These are phyloP conservation scores for Diutina neorugosa DNA, from an alignment of 1,139 yeast species.

Conservation along the genomic window DNA sequence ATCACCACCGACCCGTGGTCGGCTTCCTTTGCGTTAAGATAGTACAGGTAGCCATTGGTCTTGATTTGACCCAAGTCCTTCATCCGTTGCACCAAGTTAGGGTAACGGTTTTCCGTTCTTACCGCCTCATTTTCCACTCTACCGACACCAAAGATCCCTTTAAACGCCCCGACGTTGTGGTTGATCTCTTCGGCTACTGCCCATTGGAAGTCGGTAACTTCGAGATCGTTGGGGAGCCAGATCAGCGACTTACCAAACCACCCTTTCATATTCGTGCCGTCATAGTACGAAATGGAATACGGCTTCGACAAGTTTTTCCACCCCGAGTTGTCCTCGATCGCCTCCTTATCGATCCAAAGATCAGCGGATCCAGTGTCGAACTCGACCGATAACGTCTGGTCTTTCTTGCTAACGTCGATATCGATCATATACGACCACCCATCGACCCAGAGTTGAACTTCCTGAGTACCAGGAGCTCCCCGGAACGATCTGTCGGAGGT, in stretches of 20 bases:
- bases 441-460: background rate
- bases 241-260: slow-evolving; percentile 6
- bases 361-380: slow-evolving; percentile 9
- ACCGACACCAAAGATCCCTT: slow-evolving; percentile 7
- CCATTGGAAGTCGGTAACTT: slow-evolving; percentile 6
- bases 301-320: slow-evolving; percentile 5
- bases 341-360: slow-evolving; percentile 6
- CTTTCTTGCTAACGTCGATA: slow-evolving; percentile 4
- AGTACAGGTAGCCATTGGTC: background rate
- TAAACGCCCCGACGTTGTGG: background rate
- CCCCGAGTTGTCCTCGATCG: background rate
- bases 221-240: slow-evolving; percentile 1
- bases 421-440: background rate
- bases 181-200: slow-evolving; percentile 4
- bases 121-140: background rate
- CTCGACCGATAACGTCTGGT: slow-evolving; percentile 5
- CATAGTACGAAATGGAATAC: slow-evolving; percentile 6
- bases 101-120: background rate
- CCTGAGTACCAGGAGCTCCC: background rate
- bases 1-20: background rate
- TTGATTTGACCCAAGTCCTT: background rate
- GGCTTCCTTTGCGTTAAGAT: background rate
- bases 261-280: slow-evolving; percentile 5
- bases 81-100: background rate
- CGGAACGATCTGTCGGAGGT: background rate